phyloP scores from a whole-genome alignment of 2,329 filamentous ascomycete species.

The Beauveria caledonica region DNA sequence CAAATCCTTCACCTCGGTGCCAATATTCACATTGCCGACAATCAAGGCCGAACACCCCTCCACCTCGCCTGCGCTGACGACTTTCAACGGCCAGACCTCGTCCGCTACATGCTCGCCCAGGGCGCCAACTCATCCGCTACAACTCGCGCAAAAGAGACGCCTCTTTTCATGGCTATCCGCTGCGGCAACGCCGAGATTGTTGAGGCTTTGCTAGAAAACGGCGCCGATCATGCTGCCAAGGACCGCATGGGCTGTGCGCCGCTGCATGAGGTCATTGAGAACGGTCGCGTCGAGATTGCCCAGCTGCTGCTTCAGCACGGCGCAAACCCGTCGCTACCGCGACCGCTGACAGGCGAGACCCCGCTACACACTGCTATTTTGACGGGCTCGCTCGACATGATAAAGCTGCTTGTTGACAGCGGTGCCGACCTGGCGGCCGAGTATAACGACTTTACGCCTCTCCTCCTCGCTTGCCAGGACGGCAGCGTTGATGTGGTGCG shows the following conservation, averaged over 20 bases:
- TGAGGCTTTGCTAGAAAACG: conserved; percentile 1
- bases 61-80: conserved; percentile 8
- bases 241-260: conserved; percentile 6
- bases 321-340: conserved; percentile 3
- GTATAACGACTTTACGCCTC: conserved; percentile 7
- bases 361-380: conserved; percentile 1
- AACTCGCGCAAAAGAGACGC: conserved; percentile 3
- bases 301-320: conserved; percentile 2
- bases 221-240: neutral
- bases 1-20: conserved; percentile 8
- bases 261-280: conserved; percentile 1
- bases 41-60: neutral
- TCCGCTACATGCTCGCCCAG: conserved; percentile 6
- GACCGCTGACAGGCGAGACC: conserved; percentile 6
- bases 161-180: neutral
- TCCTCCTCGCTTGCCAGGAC: conserved; percentile 5
- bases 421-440: conserved; percentile 4
- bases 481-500: conserved; percentile 1
- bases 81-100: conserved; percentile 1
- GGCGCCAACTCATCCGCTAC: neutral
- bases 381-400: conserved; percentile 1
- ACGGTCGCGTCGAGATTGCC: neutral
- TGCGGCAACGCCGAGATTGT: conserved; percentile 6
- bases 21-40: conserved; percentile 1
- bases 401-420: conserved; percentile 2